Conservation (phyloP, 805 yeast genomes). For the Pachysolen tannophilus region DNA sequence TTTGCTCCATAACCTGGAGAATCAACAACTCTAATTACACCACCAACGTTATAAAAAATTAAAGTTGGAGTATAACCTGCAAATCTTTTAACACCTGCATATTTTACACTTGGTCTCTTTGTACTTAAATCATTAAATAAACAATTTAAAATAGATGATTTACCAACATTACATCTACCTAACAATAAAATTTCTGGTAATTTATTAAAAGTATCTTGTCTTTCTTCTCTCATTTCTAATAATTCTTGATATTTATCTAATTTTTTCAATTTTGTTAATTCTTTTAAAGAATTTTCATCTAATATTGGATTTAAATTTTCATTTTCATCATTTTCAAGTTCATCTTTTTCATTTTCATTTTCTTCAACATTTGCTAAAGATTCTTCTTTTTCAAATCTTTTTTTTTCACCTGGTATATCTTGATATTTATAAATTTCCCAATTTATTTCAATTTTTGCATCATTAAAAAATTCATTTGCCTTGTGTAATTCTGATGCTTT, state of each 20-base stretch:
- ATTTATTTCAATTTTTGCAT: conserved; percentile 38
- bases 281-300: conserved; percentile 10
- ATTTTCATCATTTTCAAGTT: conserved; percentile 7
- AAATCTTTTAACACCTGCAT: conserved; percentile 33
- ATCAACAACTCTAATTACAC: conserved; percentile 61
- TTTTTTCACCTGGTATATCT: conserved; percentile 51
- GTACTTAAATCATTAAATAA: conserved; percentile 34
- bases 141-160: conserved; percentile 67
- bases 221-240: conserved; percentile 14
- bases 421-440: conserved; percentile 50
- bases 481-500: conserved; percentile 15
- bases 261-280: conserved; percentile 18
- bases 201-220: conserved; percentile 15
- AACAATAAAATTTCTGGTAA: conserved; percentile 71
- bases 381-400: conserved; percentile 17
- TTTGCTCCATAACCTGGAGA: conserved; percentile 86
- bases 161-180: conserved; percentile 85
- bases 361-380: conserved; percentile 9
- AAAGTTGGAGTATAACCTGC: conserved; percentile 49
- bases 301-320: conserved; percentile 1
- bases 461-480: conserved; percentile 36
- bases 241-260: conserved; percentile 18
- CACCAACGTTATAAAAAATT: conserved; percentile 64
- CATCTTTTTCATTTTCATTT: conserved; percentile 4
- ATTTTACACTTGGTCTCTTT: conserved; percentile 19